These are phyloP conservation scores for Mayamaea pseudoterrestris DNA, from an alignment of 108 stramenopile genomes.

Conservation along the genomic window DNA sequence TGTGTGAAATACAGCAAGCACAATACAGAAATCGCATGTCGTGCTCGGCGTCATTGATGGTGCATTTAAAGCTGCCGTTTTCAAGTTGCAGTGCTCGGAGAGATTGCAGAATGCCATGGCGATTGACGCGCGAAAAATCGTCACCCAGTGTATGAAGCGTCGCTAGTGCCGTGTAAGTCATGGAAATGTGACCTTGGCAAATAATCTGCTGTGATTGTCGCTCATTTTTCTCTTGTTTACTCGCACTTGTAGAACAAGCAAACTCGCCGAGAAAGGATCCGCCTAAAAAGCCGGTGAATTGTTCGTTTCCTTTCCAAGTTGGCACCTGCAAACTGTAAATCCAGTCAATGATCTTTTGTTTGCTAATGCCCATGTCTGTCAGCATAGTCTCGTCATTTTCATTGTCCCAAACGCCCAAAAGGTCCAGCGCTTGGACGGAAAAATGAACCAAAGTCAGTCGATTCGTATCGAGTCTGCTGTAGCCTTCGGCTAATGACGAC, in stretches of 20 bases:
- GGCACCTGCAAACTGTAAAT: slow-evolving; percentile 33
- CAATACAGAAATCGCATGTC: slow-evolving; percentile 87
- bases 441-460: slow-evolving; percentile 68
- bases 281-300: slow-evolving; percentile 39
- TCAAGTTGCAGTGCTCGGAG: slow-evolving; percentile 8
- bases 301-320: slow-evolving; percentile 1
- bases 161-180: slow-evolving; percentile 75
- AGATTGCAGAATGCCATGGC: slow-evolving; percentile 18
- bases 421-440: slow-evolving; percentile 49
- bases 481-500: slow-evolving; percentile 31
- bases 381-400: background rate
- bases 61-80: slow-evolving; percentile 29
- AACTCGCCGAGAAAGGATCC: slow-evolving; percentile 36
- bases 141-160: slow-evolving; percentile 44
- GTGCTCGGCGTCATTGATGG: slow-evolving; percentile 26
- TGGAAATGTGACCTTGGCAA: slow-evolving; percentile 56
- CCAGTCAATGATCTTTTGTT: slow-evolving; percentile 46
- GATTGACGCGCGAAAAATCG: slow-evolving; percentile 43
- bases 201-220: slow-evolving; percentile 1
- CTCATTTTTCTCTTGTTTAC: too few relatives aligned
- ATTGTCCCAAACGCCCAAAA: slow-evolving; percentile 33
- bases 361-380: slow-evolving; percentile 12
- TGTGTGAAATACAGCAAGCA: slow-evolving; percentile 56
- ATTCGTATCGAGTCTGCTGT: slow-evolving; percentile 50
- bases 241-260: too few relatives aligned